Percentiles rank a stretch among this genome's conserved stretches.
Evolutionary conservation across 768 basidiomycete species (phyloP).

Genomic region (Clitopilus passeckerianus): DNA sequence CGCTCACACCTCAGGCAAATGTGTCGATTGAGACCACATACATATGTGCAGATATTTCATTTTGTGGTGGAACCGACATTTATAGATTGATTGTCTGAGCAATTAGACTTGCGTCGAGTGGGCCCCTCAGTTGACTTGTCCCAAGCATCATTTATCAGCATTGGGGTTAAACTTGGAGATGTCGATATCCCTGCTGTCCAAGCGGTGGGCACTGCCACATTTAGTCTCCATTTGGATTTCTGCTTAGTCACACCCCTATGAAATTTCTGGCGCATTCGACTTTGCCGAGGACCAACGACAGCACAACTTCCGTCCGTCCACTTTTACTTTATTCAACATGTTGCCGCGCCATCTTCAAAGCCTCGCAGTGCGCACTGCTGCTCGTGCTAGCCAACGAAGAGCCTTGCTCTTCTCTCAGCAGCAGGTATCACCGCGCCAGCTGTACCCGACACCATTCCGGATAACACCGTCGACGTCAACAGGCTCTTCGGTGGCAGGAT

Average conservation of each 20-base stretch:
- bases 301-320: neutral
- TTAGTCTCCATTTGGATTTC: neutral
- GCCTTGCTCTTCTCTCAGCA: constrained; percentile 5
- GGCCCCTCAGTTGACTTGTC: no score
- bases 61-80: no score
- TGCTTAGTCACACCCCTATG: neutral
- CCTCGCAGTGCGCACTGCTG: constrained; percentile 27
- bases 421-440: constrained; percentile 15
- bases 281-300: neutral
- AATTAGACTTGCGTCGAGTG: no score
- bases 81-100: no score
- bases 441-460: constrained; percentile 34
- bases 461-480: constrained; percentile 21
- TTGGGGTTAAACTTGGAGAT: no score
- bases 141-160: no score
- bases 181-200: no score
- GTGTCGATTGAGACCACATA: no score
- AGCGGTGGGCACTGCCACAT: neutral
- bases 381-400: constrained; percentile 10
- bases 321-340: constrained; percentile 21
- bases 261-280: neutral
- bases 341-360: constrained; percentile 40
- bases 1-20: no score
- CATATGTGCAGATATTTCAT: no score
- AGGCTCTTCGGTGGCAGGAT: constrained; percentile 28